Conservation (phyloP, 2,329 filamentous ascomycete genomes). For the Bipolaris victoriae region DNA sequence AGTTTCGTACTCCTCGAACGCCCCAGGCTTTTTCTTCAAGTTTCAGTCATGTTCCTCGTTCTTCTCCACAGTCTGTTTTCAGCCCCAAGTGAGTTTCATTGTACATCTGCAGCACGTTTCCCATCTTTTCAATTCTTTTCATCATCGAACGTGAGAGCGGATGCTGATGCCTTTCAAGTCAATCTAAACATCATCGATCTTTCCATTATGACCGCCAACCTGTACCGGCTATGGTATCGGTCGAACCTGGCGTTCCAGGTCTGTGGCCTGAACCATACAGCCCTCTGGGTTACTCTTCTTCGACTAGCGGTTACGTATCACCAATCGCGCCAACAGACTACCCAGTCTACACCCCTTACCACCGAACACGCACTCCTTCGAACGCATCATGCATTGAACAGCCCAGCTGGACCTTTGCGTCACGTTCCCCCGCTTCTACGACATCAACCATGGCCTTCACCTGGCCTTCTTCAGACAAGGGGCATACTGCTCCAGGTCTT, state of each 20-base stretch:
- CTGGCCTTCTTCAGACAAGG: constrained; percentile 41
- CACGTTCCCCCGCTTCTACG: constrained; percentile 44
- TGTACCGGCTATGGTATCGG: constrained; percentile 23
- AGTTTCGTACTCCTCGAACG: constrained; percentile 50
- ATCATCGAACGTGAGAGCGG: neutral
- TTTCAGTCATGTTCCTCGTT: constrained; percentile 40
- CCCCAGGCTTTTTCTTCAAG: constrained; percentile 37
- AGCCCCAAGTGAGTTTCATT: constrained; percentile 47
- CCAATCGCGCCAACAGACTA: constrained; percentile 38
- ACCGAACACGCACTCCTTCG: constrained; percentile 46
- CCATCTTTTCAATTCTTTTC: constrained; percentile 5
- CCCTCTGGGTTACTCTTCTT: constrained; percentile 41
- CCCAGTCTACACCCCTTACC: constrained; percentile 37
- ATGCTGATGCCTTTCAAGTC: constrained; percentile 17
- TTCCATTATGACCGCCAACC: constrained; percentile 18
- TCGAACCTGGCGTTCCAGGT: constrained; percentile 25
- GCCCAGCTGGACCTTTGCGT: constrained; percentile 34
- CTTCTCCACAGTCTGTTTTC: constrained; percentile 36
- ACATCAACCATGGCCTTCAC: constrained; percentile 43
- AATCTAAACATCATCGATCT: constrained; percentile 28
- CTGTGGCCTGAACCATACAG: constrained; percentile 39
- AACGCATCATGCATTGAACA: constrained; percentile 46
- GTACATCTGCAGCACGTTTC: constrained; percentile 23
- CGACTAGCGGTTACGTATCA: constrained; percentile 45
- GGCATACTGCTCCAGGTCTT: constrained; percentile 28